phyloP scores from a whole-genome alignment of 2,329 filamentous ascomycete species.

The Sclerotinia sclerotiorum region DNA sequence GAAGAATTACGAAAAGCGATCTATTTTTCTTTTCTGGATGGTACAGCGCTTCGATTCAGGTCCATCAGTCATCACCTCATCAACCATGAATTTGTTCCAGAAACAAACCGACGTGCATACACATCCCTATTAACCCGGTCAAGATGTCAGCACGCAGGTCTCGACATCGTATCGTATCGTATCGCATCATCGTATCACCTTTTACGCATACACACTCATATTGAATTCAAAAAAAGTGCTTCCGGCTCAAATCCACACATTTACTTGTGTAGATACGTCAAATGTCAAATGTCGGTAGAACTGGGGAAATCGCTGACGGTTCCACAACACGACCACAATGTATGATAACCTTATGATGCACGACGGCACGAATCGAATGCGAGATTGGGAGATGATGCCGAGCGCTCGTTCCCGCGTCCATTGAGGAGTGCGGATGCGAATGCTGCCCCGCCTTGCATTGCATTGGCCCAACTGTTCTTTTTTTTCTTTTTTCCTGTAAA shows the following conservation, averaged over 20 bases:
- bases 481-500: neutral
- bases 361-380: conserved; percentile 10
- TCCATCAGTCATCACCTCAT: conserved; percentile 6
- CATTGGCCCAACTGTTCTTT: neutral
- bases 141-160: conserved; percentile 11
- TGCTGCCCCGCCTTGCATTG: conserved; percentile 5
- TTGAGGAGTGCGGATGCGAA: neutral
- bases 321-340: neutral
- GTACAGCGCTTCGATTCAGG: neutral
- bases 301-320: neutral
- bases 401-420: conserved; percentile 13
- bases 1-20: neutral
- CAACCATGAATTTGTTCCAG: neutral
- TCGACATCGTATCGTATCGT: conserved; percentile 7
- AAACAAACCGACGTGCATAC: conserved; percentile 8
- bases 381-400: conserved; percentile 7
- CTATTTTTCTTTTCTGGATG: neutral
- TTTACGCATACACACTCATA: neutral
- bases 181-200: neutral
- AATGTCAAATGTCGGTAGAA: neutral
- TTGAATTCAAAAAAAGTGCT: neutral
- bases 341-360: neutral
- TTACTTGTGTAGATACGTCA: neutral
- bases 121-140: neutral
- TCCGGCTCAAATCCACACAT: neutral